Conservation (phyloP, 257 asterid genomes). For the Ocimum tenuiflorum region DNA sequence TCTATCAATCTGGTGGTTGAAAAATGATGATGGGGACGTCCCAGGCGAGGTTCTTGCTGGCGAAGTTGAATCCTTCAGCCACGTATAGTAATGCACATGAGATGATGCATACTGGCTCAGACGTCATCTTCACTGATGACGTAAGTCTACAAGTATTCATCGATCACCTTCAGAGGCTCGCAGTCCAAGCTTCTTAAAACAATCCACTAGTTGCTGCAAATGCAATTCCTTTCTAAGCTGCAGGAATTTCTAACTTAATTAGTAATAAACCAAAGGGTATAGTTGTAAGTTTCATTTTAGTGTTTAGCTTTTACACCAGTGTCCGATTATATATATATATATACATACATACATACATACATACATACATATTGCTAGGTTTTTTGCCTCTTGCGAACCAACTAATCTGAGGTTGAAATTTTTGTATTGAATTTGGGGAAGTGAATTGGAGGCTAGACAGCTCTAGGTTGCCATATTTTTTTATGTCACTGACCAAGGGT, state of each 20-base stretch:
- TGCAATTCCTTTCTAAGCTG: conserved; percentile 9
- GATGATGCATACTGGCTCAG: conserved; percentile 83
- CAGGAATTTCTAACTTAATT: conserved; percentile 32
- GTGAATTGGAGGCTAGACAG: neutral
- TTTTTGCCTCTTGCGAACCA: too few species aligned
- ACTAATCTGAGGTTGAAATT: neutral
- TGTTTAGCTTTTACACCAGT: neutral
- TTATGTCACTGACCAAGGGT: too few species aligned
- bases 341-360: too few species aligned
- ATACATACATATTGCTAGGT: too few species aligned
- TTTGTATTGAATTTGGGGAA: conserved; percentile 18
- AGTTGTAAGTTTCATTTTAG: conserved; percentile 31
- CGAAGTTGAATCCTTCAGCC: conserved; percentile 95
- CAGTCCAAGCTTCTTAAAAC: conserved; percentile 77
- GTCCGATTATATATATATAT: too few species aligned
- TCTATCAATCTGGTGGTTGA: neutral
- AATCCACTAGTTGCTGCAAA: conserved; percentile 6
- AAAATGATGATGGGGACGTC: too few species aligned
- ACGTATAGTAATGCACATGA: conserved; percentile 77
- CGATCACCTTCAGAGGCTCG: conserved; percentile 93
- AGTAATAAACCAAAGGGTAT: conserved; percentile 18
- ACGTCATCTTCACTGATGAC: conserved; percentile 89
- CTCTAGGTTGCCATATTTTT: neutral
- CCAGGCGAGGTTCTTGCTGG: conserved; percentile 97
- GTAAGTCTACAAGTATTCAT: conserved; percentile 85